Percentiles rank a stretch among this genome's conserved stretches.
Conservation (phyloP, 2,329 filamentous ascomycete genomes). For the Cladosporium austrohemisphaericum region DNA sequence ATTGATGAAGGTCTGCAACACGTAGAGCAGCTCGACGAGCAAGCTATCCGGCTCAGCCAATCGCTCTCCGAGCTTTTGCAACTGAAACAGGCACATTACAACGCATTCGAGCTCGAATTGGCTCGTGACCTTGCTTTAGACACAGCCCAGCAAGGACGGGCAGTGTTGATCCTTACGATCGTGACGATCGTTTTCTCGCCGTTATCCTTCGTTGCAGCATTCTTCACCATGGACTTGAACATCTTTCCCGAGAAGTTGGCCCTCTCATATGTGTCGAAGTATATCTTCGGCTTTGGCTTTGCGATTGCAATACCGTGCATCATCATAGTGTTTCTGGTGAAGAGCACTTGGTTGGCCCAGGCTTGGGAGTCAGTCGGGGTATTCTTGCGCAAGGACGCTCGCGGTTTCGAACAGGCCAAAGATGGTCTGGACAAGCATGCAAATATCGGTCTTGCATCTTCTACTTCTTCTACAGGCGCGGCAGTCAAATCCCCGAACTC, state of each 20-base stretch:
- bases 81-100: conserved; percentile 66
- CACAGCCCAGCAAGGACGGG: conserved; percentile 55
- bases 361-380: too few species aligned
- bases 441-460: too few species aligned
- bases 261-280: not conserved
- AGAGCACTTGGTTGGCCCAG: too few species aligned
- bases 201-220: conserved; percentile 52
- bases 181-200: conserved; percentile 58
- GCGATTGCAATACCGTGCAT: not conserved
- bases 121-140: conserved; percentile 59
- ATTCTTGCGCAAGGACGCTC: too few species aligned
- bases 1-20: conserved; percentile 35
- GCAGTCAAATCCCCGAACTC: too few species aligned
- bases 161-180: conserved; percentile 58
- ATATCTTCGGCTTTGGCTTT: not conserved
- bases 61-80: conserved; percentile 61
- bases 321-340: not conserved
- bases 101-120: conserved; percentile 62
- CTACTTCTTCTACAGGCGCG: too few species aligned
- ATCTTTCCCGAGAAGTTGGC: conserved; percentile 39
- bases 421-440: too few species aligned
- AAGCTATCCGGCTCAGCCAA: conserved; percentile 58
- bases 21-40: conserved; percentile 61
- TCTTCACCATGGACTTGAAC: conserved; percentile 53
- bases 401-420: too few species aligned